Base-by-base conservation (phyloP, 2,329 filamentous ascomycete species). In the Mariannaea elegans region DNA sequence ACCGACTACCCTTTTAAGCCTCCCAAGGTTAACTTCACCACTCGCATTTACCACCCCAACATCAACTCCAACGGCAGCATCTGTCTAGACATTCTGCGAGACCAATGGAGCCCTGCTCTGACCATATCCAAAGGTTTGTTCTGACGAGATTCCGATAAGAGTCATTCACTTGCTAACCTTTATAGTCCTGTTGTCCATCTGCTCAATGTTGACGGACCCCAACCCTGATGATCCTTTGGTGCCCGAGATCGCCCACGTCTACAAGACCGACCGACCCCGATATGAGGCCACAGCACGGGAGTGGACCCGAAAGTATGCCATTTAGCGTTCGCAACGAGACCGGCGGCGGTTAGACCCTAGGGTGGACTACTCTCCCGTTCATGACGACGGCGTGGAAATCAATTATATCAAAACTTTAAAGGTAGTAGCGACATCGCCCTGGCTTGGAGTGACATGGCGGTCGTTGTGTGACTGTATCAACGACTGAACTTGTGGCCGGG, bases 1-100 rank as follows among this genome's bases (percentile, higher is more conserved):
- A 99, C 95, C 86, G 95, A 99, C 86, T 99, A 99, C 82, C 95
- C 95, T 39, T 99, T 99, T 87, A 99, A 99, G 90, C 95, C 95
- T 65, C 95, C 95, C 72, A 99, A 99, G 88, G 94, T 99, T 82
- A 97, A 97, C 90, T 99, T 99, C 87, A 98, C 93, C 73, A 99
- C 95, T 68, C 91, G 94, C 77, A 98, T 99, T 84, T 99, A 99
- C 80, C 95, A 99, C 84, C 95, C 95, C 74, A 99, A 99, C 84
- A 99, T 99, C 93, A 99, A 99, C 89, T 97, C 93, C 71, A 98
- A 98, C 80, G 95, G 95, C 80, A 97, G 94, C 81, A 99, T 99
- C 81, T 99, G 95, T 80, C 83, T 99, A 78, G 95, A 99, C 76
- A 99, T 99, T 76, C 85, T 99, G 76, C 90, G 95, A 84, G 95